Conservation (phyloP, 805 yeast species). For the Saccharomycopsis sp. region DNA sequence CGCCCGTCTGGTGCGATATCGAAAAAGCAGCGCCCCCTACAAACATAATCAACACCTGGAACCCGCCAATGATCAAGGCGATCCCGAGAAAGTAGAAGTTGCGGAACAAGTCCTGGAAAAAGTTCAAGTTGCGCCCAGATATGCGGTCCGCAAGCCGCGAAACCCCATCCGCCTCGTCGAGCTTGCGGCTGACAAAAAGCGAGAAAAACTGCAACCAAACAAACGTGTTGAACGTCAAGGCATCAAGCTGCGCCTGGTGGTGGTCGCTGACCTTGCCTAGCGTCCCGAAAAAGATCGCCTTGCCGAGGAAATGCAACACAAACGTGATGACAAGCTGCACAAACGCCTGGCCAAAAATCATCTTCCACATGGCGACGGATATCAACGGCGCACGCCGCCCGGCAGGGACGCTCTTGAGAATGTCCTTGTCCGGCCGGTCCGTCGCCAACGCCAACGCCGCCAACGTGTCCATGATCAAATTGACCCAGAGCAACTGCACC, state of each 20-base stretch:
- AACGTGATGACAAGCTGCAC: constrained; percentile 79
- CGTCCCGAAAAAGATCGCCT: constrained; percentile 42
- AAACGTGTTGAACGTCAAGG: constrained; percentile 91
- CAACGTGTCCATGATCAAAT: constrained; percentile 94
- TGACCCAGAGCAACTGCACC: constrained; percentile 95
- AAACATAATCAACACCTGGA: constrained; percentile 87
- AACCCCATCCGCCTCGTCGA: constrained; percentile 80
- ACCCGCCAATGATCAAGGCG: constrained; percentile 66
- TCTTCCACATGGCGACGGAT: constrained; percentile 94
- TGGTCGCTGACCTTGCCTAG: constrained; percentile 30
- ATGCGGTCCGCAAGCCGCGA: constrained; percentile 50
- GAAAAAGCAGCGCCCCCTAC: constrained; percentile 97
- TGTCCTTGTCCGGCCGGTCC: constrained; percentile 85
- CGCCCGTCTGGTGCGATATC: constrained; percentile 68
- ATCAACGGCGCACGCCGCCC: constrained; percentile 77
- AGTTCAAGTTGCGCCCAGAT: constrained; percentile 61
- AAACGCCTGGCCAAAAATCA: constrained; percentile 84
- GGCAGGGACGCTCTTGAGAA: constrained; percentile 74
- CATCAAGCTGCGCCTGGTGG: constrained; percentile 54
- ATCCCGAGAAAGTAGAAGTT: constrained; percentile 78
- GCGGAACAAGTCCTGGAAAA: constrained; percentile 73
- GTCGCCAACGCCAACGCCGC: constrained; percentile 98
- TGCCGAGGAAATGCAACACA: constrained; percentile 74
- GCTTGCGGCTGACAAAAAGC: constrained; percentile 79
- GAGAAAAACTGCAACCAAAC: constrained; percentile 98